phyloP scores from a whole-genome alignment of 2,329 filamentous ascomycete genomes.

The Trichoderma afroharzianum region DNA sequence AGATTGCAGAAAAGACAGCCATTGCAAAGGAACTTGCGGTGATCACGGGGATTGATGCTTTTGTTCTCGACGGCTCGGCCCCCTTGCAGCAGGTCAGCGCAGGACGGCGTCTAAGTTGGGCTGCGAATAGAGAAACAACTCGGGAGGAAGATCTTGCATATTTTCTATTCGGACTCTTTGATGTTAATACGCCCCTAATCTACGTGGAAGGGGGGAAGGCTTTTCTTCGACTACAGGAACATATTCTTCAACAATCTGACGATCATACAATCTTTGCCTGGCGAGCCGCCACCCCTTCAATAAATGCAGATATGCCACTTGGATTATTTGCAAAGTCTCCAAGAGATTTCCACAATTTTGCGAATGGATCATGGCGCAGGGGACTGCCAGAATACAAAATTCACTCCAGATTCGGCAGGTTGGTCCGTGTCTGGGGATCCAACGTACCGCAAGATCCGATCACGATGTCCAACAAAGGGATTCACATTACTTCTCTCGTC shows the following conservation, averaged over 20 bases:
- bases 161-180: not conserved
- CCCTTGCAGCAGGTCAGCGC: not conserved
- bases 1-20: not conserved
- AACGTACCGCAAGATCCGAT: not conserved
- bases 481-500: not conserved
- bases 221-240: not conserved
- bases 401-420: not conserved
- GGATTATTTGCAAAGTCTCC: not conserved
- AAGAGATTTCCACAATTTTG: not conserved
- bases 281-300: not conserved
- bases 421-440: not conserved
- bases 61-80: not conserved
- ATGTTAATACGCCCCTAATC: not conserved
- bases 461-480: not conserved
- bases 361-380: not conserved
- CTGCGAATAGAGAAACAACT: not conserved
- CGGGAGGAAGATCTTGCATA: not conserved
- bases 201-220: not conserved
- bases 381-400: not conserved
- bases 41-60: not conserved
- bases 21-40: not conserved
- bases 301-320: rapidly evolving
- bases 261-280: not conserved
- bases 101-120: not conserved
- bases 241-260: not conserved